A percentile compares a stretch with the other conserved stretches of the same genome.
phyloP scores from a whole-genome alignment of 2,329 filamentous ascomycete genomes.

The Neofusicoccum cordaticola region DNA sequence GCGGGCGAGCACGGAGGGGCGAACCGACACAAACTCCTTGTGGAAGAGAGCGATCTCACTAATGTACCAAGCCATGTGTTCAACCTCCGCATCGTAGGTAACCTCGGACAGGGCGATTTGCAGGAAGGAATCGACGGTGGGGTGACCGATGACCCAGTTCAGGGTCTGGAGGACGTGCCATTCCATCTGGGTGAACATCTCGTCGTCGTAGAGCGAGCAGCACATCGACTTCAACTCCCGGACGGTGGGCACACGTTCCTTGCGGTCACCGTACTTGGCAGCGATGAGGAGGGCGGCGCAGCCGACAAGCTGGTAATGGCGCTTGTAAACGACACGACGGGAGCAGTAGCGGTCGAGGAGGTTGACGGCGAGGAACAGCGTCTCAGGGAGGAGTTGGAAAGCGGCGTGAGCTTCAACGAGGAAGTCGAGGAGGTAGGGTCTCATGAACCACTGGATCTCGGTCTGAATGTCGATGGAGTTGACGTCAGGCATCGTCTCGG shows the following conservation, averaged over 20 bases:
- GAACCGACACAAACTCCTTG: slow-evolving; percentile 91
- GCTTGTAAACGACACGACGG: slow-evolving; percentile 95
- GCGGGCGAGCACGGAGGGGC: slow-evolving; percentile 85
- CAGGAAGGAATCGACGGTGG: slow-evolving; percentile 91
- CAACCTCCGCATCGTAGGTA: slow-evolving; percentile 76
- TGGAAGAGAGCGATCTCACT: slow-evolving; percentile 94
- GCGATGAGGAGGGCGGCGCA: slow-evolving; percentile 95
- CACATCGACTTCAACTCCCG: slow-evolving; percentile 98
- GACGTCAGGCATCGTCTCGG: slow-evolving; percentile 89
- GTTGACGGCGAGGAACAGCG: slow-evolving; percentile 93
- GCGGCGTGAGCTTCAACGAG: slow-evolving; percentile 94
- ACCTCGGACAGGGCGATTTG: slow-evolving; percentile 79
- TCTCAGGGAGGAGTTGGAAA: slow-evolving; percentile 90
- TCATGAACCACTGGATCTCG: slow-evolving; percentile 99
- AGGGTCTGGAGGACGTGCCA: slow-evolving; percentile 98
- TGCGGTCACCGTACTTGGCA: slow-evolving; percentile 98
- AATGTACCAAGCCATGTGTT: slow-evolving; percentile 93
- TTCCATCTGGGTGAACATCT: slow-evolving; percentile 99
- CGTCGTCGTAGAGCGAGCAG: slow-evolving; percentile 94
- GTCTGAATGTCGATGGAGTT: slow-evolving; percentile 98
- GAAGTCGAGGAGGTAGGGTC: slow-evolving; percentile 96
- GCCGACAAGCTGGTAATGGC: slow-evolving; percentile 96
- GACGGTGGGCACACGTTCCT: slow-evolving; percentile 96
- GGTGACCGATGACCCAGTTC: slow-evolving; percentile 93
- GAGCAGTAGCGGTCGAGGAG: slow-evolving; percentile 97